Conservation (phyloP, 371 early-diverging fungal genomes). For the Dentiscutata heterogama region DNA sequence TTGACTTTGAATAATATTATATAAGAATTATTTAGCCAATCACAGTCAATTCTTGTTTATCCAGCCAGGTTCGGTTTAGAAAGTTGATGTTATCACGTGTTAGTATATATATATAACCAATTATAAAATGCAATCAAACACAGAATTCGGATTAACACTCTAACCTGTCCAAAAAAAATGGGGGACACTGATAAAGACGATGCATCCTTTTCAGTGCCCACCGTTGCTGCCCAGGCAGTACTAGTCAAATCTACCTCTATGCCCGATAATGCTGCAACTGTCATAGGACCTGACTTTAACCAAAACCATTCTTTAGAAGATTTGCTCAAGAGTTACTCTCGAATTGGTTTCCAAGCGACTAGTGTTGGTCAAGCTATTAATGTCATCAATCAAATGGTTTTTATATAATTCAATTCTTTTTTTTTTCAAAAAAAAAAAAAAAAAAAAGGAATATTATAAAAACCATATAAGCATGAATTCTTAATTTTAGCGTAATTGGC, state of each 20-base stretch:
- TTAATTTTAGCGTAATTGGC: slow-evolving; percentile 76
- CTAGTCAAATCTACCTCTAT: slow-evolving; percentile 75
- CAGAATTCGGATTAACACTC: no score
- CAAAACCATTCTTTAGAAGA: slow-evolving; percentile 68
- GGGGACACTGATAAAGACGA: no score
- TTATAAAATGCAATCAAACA: no score
- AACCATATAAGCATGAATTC: background rate
- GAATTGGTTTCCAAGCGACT: slow-evolving; percentile 95
- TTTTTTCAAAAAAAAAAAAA: background rate
- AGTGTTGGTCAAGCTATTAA: slow-evolving; percentile 89
- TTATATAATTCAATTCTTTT: slow-evolving; percentile 10
- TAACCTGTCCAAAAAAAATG: no score
- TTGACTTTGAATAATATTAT: no score
- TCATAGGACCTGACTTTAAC: slow-evolving; percentile 93
- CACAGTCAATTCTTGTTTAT: no score
- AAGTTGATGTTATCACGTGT: no score
- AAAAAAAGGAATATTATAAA: background rate
- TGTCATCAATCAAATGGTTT: slow-evolving; percentile 92
- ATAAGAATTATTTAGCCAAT: no score
- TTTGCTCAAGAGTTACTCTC: slow-evolving; percentile 75
- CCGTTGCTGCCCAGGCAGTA: slow-evolving; percentile 67
- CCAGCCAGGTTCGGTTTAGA: no score
- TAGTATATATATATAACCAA: no score
- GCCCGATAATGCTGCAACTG: slow-evolving; percentile 72
- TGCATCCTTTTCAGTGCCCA: background rate